phyloP scores from a whole-genome alignment of 1,284 basidiomycete species.

The Cryptococcus jaspeensis region DNA sequence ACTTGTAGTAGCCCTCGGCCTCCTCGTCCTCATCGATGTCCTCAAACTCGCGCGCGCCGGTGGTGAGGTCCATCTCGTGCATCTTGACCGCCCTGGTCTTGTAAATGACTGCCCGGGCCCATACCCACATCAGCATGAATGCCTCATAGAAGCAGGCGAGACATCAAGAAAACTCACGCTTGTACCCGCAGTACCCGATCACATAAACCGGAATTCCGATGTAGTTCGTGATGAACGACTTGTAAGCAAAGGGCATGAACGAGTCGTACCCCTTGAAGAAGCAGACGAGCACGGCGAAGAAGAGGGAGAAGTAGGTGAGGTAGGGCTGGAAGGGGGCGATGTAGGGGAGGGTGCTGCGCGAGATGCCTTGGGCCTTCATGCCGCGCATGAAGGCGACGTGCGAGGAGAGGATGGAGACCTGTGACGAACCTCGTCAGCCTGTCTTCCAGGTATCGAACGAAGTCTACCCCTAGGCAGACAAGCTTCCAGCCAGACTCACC shows the following conservation, averaged over 20 bases:
- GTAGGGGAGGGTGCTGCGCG: constrained; percentile 65
- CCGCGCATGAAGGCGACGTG: constrained; percentile 73
- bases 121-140: not conserved
- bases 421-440: not conserved
- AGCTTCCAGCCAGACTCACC: constrained; percentile 39
- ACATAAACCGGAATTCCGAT: constrained; percentile 56
- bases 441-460: not conserved
- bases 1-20: constrained; percentile 31
- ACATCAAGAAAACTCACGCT: constrained; percentile 46
- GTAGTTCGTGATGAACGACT: constrained; percentile 62
- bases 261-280: constrained; percentile 71
- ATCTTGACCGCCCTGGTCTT: constrained; percentile 58
- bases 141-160: not conserved
- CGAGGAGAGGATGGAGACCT: constrained; percentile 63
- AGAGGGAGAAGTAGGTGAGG: constrained; percentile 57
- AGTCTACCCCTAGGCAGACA: too few species aligned
- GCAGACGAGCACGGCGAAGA: constrained; percentile 61
- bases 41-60: constrained; percentile 64
- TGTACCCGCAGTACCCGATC: constrained; percentile 62
- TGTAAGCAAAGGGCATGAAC: constrained; percentile 58
- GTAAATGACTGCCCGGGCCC: constrained; percentile 47
- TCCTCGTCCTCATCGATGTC: constrained; percentile 59
- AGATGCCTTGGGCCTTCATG: constrained; percentile 64
- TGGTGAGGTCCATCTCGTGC: constrained; percentile 63
- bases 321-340: constrained; percentile 55